phyloP scores from a whole-genome alignment of 306 rosid species.

The Prunus mongolica region DNA sequence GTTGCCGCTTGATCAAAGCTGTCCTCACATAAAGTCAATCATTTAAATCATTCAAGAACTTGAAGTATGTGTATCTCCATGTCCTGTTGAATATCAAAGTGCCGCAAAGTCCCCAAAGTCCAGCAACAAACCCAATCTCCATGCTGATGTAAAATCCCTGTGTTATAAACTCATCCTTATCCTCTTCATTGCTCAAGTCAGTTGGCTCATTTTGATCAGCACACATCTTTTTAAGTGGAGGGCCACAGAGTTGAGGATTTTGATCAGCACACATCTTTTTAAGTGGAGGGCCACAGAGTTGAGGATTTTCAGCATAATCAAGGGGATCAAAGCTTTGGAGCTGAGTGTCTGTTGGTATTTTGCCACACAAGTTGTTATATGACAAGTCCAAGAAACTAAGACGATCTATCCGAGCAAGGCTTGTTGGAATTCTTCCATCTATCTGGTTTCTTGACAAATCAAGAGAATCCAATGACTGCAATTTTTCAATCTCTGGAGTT shows the following conservation, averaged over 20 bases:
- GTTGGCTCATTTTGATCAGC: too few relatives aligned
- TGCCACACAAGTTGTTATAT: constrained; percentile 5
- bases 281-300: constrained; percentile 20
- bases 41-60: too few relatives aligned
- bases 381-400: constrained; percentile 3
- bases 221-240: background rate
- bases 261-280: background rate
- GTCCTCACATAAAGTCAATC: too few relatives aligned
- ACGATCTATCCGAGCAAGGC: background rate
- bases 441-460: constrained; percentile 15
- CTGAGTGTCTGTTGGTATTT: constrained; percentile 1
- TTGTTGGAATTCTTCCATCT: background rate
- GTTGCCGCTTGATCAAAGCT: too few relatives aligned
- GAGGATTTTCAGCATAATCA: constrained; percentile 1
- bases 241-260: too few relatives aligned
- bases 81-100: constrained; percentile 2
- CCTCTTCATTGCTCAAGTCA: too few relatives aligned
- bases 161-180: background rate
- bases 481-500: too few relatives aligned
- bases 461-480: background rate
- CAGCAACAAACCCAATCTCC: constrained; percentile 1
- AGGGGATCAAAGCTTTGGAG: background rate
- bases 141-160: constrained; percentile 19
- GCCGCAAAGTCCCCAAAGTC: constrained; percentile 36
- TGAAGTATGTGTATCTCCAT: constrained; percentile 20